phyloP scores from a whole-genome alignment of 164 flowering plant genomes.

The Protea cynaroides region DNA sequence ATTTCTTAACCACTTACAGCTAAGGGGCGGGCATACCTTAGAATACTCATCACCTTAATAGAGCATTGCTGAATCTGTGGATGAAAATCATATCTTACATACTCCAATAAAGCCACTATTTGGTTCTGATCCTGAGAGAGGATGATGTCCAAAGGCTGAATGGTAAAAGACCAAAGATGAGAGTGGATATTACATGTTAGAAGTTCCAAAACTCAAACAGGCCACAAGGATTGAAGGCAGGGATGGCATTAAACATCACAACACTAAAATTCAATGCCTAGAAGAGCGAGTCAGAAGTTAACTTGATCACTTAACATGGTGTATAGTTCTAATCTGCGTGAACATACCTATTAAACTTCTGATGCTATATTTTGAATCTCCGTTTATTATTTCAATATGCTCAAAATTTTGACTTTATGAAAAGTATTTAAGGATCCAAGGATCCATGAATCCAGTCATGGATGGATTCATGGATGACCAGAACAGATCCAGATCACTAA shows the following conservation, averaged over 20 bases:
- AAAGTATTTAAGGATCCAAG: background rate
- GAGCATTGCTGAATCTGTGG: conserved; percentile 82
- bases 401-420: too few species aligned
- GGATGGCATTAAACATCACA: background rate
- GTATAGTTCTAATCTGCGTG: background rate
- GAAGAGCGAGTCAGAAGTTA: background rate
- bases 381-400: background rate
- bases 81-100: conserved; percentile 81
- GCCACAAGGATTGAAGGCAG: background rate
- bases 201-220: background rate
- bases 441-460: background rate
- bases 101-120: conserved; percentile 77
- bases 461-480: too few species aligned
- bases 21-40: conserved; percentile 41
- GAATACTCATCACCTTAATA: conserved; percentile 76
- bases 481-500: too few species aligned
- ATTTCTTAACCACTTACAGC: too few species aligned
- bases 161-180: conserved; percentile 9
- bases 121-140: conserved; percentile 90
- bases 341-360: background rate
- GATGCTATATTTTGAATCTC: background rate
- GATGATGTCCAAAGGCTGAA: conserved; percentile 88
- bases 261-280: too few species aligned
- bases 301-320: background rate
- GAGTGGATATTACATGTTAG: background rate